Evolutionary conservation across 495 filamentous ascomycete genomes (phyloP), one percentile per base, ranked within the genome.

Genomic region (Friedmanniomyces simplex): DNA sequence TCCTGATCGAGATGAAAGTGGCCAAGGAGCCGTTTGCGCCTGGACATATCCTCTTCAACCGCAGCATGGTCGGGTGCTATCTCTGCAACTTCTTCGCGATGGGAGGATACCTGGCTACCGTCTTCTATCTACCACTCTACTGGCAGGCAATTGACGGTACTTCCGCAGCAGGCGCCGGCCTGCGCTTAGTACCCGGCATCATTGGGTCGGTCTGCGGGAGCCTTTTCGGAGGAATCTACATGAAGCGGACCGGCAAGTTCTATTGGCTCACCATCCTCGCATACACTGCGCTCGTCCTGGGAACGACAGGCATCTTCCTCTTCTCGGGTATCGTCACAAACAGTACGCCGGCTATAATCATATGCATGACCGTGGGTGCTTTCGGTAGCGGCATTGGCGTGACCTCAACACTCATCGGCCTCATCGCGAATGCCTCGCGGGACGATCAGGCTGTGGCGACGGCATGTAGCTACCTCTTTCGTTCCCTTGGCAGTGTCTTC

Each of bases 401-500:
- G 12, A 91, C 88, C 0, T 82, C 82, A 0, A 82, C 86, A 0
- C 74, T 94, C 54, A 79, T 82, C 41, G 78, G 72, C 11, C 66
- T 82, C 24, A 81, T 94, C 62, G 81, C 87, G 30, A 90, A 91
- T 62, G 78, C 84, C 0, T 70, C 77, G 8, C 74, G 71, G 0
- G 76, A 79, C 39, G 87, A 93, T 60, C 82, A 88, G 57, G 89
- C 89, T 0, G 77, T 94, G 2, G 84, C 83, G 2, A 91, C 88
- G 13, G 89, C 89, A 1, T 90, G 87, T 67, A 87, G 82, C 1
- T 95, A 94, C 68, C 79, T 94, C 1, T 95, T 95, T 76, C 83
- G 89, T 3, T 84, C 85, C 4, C 73, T 94, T 11, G 89, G 89
- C n/a, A 83, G 81, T 3, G 83, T 88, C 10, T 77, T 87, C 20